These are phyloP conservation scores for Nicotiana benthamiana DNA, from an alignment of 257 asterid genomes.

Conservation along the genomic window DNA sequence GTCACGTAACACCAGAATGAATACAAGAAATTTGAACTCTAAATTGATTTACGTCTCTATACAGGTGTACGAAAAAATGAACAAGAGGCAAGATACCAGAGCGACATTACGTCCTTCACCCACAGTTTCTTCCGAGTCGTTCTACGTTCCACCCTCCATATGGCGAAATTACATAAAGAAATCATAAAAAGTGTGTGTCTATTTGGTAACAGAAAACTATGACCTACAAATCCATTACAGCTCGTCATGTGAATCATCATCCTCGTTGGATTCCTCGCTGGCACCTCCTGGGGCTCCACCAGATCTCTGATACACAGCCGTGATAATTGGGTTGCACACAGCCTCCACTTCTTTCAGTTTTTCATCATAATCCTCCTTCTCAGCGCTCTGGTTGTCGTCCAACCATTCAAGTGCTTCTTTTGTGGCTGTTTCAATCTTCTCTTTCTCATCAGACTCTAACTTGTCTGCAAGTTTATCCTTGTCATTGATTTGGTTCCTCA, in stretches of 20 bases:
- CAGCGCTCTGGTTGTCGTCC: constrained; percentile 70
- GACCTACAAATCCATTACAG: constrained; percentile 27
- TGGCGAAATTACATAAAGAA: background rate
- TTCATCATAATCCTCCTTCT: constrained; percentile 73
- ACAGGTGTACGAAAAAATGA: constrained; percentile 7
- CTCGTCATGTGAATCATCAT: constrained; percentile 55
- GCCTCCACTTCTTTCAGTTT: constrained; percentile 80
- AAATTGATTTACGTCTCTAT: background rate
- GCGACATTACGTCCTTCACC: background rate
- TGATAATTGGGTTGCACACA: constrained; percentile 62
- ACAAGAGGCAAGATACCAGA: background rate
- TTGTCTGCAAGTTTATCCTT: constrained; percentile 79
- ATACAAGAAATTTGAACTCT: background rate
- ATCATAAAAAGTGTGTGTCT: background rate
- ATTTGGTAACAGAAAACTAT: background rate
- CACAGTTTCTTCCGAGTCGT: background rate
- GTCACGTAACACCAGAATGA: no score
- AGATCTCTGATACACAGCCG: constrained; percentile 68
- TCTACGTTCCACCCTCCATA: background rate
- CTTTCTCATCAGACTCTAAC: constrained; percentile 64
- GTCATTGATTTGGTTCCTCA: constrained; percentile 70
- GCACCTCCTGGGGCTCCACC: constrained; percentile 54
- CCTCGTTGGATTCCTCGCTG: constrained; percentile 27
- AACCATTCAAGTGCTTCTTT: constrained; percentile 80
- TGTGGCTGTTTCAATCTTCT: constrained; percentile 56